These are phyloP conservation scores for Camellia sinensis DNA, from an alignment of 148 eudicot genomes.

Conservation along the genomic window DNA sequence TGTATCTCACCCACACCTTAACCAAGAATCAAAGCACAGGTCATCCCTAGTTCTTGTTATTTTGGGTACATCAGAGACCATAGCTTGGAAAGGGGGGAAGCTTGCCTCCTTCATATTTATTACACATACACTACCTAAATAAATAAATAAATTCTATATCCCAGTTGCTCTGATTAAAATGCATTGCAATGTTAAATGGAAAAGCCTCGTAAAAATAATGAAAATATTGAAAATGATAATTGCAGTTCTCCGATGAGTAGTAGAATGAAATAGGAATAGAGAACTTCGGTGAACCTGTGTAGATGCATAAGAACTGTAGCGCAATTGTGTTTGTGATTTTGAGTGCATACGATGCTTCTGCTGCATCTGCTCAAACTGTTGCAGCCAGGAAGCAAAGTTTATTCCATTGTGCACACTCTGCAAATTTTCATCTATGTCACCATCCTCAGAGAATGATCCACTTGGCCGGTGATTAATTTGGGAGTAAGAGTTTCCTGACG, in stretches of 20 bases:
- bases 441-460: constrained; percentile 46
- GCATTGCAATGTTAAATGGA: not conserved
- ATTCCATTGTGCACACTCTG: constrained; percentile 55
- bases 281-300: constrained; percentile 32
- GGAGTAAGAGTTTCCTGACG: constrained; percentile 30
- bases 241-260: not conserved
- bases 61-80: too few species aligned
- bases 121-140: not conserved
- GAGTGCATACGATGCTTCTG: constrained; percentile 57
- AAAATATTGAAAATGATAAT: not conserved
- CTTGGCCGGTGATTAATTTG: constrained; percentile 24
- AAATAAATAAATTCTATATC: not conserved
- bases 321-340: constrained; percentile 42
- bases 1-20: not conserved
- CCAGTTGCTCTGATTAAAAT: not conserved
- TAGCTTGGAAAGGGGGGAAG: too few species aligned
- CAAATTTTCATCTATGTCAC: constrained; percentile 41
- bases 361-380: constrained; percentile 77
- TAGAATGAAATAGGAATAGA: not conserved
- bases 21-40: not conserved
- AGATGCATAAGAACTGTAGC: constrained; percentile 39
- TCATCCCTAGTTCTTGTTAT: not conserved
- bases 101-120: too few species aligned
- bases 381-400: constrained; percentile 63
- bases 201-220: constrained; percentile 1